Evolutionary conservation across 306 rosid genomes (phyloP).

Genomic region (Dryas drummondii): DNA sequence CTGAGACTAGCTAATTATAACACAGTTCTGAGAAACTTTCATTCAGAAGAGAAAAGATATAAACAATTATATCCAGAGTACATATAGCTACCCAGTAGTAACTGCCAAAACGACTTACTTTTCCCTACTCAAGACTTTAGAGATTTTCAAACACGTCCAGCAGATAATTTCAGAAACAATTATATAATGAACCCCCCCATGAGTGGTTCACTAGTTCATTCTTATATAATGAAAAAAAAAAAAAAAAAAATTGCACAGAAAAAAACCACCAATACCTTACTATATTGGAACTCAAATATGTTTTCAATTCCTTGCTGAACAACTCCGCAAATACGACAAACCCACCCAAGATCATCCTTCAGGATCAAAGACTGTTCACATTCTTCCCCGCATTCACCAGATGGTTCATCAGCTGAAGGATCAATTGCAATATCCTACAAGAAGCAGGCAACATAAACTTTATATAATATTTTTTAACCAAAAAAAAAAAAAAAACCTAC

Average conservation of each 20-base stretch:
- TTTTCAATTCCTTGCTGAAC: slow-evolving; percentile 66
- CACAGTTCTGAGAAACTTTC: neutral
- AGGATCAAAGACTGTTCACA: slow-evolving; percentile 82
- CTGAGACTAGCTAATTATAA: neutral
- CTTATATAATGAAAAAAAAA: neutral
- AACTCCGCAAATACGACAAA: slow-evolving; percentile 83
- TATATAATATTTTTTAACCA: neutral
- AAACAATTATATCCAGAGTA: neutral
- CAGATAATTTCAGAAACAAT: neutral
- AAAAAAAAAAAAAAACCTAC: neutral
- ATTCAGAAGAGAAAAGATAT: no score
- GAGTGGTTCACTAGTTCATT: neutral
- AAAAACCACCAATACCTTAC: slow-evolving; percentile 32
- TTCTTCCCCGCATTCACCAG: slow-evolving; percentile 31
- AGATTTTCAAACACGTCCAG: neutral
- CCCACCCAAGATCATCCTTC: slow-evolving; percentile 84
- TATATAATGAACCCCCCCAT: neutral
- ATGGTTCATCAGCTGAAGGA: slow-evolving; percentile 43
- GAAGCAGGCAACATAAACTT: slow-evolving; percentile 1
- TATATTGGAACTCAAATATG: slow-evolving; percentile 80
- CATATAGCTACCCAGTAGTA: neutral
- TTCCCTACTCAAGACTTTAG: neutral
- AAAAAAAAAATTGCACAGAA: neutral
- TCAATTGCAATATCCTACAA: slow-evolving; percentile 50
- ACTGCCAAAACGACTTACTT: neutral